phyloP scores from a whole-genome alignment of 2,329 filamentous ascomycete species.

The Colletotrichum falcatum region DNA sequence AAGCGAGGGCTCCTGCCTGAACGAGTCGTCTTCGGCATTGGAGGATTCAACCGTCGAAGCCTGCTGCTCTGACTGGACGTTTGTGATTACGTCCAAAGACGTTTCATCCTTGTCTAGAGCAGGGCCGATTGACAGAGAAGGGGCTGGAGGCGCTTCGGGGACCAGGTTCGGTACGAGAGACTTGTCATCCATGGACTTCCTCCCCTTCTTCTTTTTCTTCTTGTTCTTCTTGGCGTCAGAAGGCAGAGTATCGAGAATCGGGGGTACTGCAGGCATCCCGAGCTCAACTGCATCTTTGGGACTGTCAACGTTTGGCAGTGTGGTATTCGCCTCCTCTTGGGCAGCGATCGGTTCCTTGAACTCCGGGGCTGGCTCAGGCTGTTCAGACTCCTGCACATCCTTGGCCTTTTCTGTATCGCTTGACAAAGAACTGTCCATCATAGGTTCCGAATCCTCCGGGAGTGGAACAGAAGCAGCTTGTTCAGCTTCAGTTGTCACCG shows the following conservation, averaged over 20 bases:
- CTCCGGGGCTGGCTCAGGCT: not conserved
- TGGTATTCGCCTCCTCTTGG: not conserved
- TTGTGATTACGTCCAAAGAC: not conserved
- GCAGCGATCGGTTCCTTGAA: not conserved
- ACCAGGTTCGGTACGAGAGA: not conserved
- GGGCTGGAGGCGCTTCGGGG: not conserved
- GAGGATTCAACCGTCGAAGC: not conserved
- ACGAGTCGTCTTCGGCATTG: not conserved
- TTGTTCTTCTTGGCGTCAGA: slow-evolving; percentile 47
- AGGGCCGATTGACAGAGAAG: not conserved
- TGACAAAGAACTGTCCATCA: not conserved
- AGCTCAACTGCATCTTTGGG: not conserved
- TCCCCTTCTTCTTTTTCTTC: slow-evolving; percentile 53
- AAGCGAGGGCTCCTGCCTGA: not conserved
- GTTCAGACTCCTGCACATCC: slow-evolving; percentile 5
- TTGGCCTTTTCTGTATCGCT: not conserved
- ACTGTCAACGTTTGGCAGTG: not conserved
- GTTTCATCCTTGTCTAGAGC: not conserved
- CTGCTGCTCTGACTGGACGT: slow-evolving; percentile 1
- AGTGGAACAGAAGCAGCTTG: slow-evolving; percentile 3
- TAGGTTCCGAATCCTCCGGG: not conserved
- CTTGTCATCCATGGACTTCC: slow-evolving; percentile 23
- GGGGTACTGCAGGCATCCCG: slow-evolving; percentile 9
- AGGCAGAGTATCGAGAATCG: slow-evolving; percentile 1
- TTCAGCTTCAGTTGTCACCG: not conserved